phyloP scores from a whole-genome alignment of 1,284 basidiomycete species.

The Anthracocystis walkeri region DNA sequence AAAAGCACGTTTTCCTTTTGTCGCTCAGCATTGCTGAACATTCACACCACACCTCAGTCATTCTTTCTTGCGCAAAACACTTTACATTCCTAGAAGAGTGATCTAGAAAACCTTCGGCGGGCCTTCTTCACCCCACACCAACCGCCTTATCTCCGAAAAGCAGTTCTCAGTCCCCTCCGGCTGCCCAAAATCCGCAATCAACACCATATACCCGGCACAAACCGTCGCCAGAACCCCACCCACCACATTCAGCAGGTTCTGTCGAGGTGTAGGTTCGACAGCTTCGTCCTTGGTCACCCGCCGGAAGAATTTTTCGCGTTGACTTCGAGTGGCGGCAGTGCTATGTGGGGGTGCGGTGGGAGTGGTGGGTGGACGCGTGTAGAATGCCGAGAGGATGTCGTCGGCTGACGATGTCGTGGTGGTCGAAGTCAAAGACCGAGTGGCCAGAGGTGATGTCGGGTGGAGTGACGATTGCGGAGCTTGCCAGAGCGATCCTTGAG shows the following conservation, averaged over 20 bases:
- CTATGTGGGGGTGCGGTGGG: neutral
- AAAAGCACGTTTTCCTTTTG: neutral
- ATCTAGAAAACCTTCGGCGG: conserved; percentile 31
- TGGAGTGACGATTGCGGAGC: conserved; percentile 35
- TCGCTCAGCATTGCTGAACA: too few relatives aligned
- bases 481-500: conserved; percentile 22
- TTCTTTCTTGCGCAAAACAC: too few relatives aligned
- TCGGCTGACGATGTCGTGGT: conserved; percentile 2
- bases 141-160: conserved; percentile 19
- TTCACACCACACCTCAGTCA: too few relatives aligned
- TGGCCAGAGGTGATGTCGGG: conserved; percentile 27
- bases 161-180: conserved; percentile 19
- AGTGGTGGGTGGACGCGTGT: conserved; percentile 23
- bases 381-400: conserved; percentile 29
- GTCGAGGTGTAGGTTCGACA: conserved; percentile 11
- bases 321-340: neutral
- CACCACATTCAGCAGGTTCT: conserved; percentile 37
- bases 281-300: conserved; percentile 35
- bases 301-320: conserved; percentile 43
- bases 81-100: too few relatives aligned
- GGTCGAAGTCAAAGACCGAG: neutral
- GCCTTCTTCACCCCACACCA: conserved; percentile 31
- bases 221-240: conserved; percentile 20
- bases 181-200: conserved; percentile 42
- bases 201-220: conserved; percentile 30